A percentile compares a stretch with the other conserved stretches of the same genome.
These are phyloP conservation scores for Apiospora malaysiana DNA, from an alignment of 2,329 filamentous ascomycete species.

Conservation along the genomic window DNA sequence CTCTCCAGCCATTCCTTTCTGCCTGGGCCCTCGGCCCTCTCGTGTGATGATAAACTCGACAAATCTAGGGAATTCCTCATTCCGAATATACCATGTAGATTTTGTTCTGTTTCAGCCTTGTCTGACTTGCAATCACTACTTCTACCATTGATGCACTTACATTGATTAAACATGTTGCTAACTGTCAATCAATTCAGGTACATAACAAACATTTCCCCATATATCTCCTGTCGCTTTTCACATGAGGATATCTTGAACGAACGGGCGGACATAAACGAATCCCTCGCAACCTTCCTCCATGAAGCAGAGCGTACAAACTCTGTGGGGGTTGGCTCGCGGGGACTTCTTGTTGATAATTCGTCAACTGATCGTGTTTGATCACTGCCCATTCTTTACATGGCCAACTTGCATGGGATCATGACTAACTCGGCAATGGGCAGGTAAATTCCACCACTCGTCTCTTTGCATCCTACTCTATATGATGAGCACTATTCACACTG, in stretches of 20 bases:
- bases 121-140: constrained; percentile 55
- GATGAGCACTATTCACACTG: constrained; percentile 48
- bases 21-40: constrained; percentile 36
- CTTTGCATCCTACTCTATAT: constrained; percentile 31
- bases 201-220: constrained; percentile 29
- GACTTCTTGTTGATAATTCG: constrained; percentile 70
- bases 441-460: constrained; percentile 13
- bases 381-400: not conserved
- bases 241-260: constrained; percentile 72
- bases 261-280: constrained; percentile 73
- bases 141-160: constrained; percentile 31
- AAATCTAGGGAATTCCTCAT: constrained; percentile 71
- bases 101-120: constrained; percentile 72
- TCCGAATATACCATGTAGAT: constrained; percentile 70
- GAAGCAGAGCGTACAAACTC: constrained; percentile 69
- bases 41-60: constrained; percentile 66
- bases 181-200: constrained; percentile 50
- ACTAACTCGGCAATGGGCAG: constrained; percentile 11
- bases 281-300: constrained; percentile 50
- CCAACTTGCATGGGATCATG: not conserved
- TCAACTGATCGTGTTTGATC: constrained; percentile 60
- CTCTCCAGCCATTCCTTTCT: constrained; percentile 21
- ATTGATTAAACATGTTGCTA: constrained; percentile 40
- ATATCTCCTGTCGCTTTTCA: constrained; percentile 31
- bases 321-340: constrained; percentile 55